Evolutionary conservation across 495 filamentous ascomycete genomes (phyloP).

Genomic region (Astrothelium subdiscretum): DNA sequence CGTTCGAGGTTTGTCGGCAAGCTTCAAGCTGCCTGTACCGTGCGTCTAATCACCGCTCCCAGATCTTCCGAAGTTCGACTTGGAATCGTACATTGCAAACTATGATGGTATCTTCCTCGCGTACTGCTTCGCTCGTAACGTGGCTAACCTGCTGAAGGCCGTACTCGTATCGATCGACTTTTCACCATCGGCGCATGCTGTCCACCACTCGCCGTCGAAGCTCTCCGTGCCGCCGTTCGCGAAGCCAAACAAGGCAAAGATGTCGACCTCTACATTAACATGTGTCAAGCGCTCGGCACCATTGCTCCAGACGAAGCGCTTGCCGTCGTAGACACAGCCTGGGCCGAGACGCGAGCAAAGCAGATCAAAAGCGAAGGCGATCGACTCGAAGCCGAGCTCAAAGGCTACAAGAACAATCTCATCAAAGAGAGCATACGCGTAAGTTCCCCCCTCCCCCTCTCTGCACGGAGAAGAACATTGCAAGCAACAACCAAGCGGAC

Average conservation of each 20-base stretch:
- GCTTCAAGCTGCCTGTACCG: not conserved
- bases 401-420: constrained; percentile 92
- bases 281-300: constrained; percentile 50
- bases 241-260: constrained; percentile 74
- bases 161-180: constrained; percentile 67
- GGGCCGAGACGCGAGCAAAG: constrained; percentile 53
- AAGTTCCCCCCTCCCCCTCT: constrained; percentile 20
- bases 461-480: too few relatives aligned
- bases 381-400: constrained; percentile 68
- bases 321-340: constrained; percentile 52
- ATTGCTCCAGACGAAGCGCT: constrained; percentile 57
- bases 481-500: too few relatives aligned
- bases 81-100: constrained; percentile 84
- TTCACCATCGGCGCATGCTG: constrained; percentile 70
- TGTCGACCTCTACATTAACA: constrained; percentile 55
- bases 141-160: constrained; percentile 35
- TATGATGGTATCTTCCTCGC: constrained; percentile 55
- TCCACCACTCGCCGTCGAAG: constrained; percentile 64
- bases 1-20: not conserved
- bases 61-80: constrained; percentile 68
- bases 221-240: constrained; percentile 60
- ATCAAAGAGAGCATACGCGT: constrained; percentile 96
- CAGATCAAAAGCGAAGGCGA: constrained; percentile 55
- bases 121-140: not conserved
- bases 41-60: not conserved